Percentiles rank a stretch among this genome's conserved stretches.
These are phyloP conservation scores for Alternaria longipes DNA, from an alignment of 2,329 filamentous ascomycete species.

Conservation along the genomic window DNA sequence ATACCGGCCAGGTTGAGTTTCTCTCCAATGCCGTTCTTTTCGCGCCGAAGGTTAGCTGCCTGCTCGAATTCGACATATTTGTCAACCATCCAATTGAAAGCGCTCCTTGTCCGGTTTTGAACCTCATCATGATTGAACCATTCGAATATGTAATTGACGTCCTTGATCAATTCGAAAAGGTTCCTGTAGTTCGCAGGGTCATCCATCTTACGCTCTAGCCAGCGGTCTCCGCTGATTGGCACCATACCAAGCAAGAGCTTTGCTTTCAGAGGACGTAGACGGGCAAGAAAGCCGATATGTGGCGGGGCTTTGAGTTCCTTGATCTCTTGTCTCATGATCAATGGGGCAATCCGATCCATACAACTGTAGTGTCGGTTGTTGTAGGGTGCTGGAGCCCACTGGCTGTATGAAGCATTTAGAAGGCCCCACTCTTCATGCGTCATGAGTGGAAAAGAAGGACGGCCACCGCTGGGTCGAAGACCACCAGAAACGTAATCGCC, in stretches of 20 bases:
- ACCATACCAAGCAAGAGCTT: conserved; percentile 30
- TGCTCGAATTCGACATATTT: conserved; percentile 22
- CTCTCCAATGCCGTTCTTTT: conserved; percentile 14
- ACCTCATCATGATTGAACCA: conserved; percentile 18
- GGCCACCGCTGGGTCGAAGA: conserved; percentile 8
- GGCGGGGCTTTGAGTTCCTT: neutral
- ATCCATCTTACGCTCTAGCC: conserved; percentile 28
- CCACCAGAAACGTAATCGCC: conserved; percentile 13
- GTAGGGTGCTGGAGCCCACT: conserved; percentile 14
- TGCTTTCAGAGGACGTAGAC: conserved; percentile 20
- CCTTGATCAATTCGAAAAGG: conserved; percentile 25
- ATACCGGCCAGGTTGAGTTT: conserved; percentile 26
- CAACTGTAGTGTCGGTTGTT: neutral
- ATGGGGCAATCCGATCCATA: neutral
- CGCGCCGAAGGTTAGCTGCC: conserved; percentile 26
- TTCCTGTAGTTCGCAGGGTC: conserved; percentile 28
- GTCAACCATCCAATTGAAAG: conserved; percentile 23
- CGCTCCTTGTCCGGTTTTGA: conserved; percentile 4
- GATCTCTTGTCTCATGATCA: neutral
- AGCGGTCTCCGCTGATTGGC: conserved; percentile 27
- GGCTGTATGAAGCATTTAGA: conserved; percentile 7
- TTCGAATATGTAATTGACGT: conserved; percentile 24
- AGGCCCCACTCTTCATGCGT: conserved; percentile 19
- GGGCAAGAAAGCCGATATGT: conserved; percentile 12
- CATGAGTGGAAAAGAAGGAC: conserved; percentile 17